Conservation (phyloP, 2,329 filamentous ascomycete genomes). For the Knoxdaviesia capensis region DNA sequence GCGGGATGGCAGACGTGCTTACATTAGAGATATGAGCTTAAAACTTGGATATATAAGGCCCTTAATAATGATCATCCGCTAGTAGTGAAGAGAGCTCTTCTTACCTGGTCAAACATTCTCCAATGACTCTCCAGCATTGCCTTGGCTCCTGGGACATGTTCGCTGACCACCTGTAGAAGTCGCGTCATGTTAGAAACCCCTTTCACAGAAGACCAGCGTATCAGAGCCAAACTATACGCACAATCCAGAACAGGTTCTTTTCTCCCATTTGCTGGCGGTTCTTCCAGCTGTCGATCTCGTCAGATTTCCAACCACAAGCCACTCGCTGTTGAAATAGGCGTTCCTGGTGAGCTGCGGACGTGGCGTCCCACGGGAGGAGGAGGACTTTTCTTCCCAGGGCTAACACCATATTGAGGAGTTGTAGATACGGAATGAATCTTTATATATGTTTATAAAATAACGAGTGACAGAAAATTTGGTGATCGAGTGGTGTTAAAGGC, state of each 20-base stretch:
- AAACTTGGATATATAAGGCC: too few relatives aligned
- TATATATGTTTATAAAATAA: too few relatives aligned
- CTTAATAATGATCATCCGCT: too few relatives aligned
- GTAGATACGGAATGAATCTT: too few relatives aligned
- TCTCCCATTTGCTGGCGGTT: constrained; percentile 13
- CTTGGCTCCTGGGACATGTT: too few relatives aligned
- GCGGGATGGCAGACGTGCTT: not conserved
- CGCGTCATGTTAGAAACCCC: constrained; percentile 8
- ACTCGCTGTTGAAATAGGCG: constrained; percentile 22
- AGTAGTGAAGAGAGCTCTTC: too few relatives aligned
- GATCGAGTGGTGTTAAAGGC: too few relatives aligned
- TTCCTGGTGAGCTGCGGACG: constrained; percentile 16
- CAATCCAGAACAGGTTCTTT: constrained; percentile 20
- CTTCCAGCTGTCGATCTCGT: constrained; percentile 16
- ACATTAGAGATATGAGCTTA: too few relatives aligned
- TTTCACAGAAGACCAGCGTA: not conserved
- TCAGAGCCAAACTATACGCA: constrained; percentile 8
- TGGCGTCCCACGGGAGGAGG: constrained; percentile 23
- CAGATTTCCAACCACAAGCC: constrained; percentile 22
- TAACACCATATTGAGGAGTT: not conserved
- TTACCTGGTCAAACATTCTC: too few relatives aligned
- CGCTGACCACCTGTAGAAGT: too few relatives aligned
- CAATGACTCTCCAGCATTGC: constrained; percentile 12
- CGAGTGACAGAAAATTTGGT: too few relatives aligned
- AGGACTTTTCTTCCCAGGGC: constrained; percentile 8